Evolutionary conservation across 495 filamentous ascomycete genomes (phyloP).

Genomic region (Penicillium tannophilum): DNA sequence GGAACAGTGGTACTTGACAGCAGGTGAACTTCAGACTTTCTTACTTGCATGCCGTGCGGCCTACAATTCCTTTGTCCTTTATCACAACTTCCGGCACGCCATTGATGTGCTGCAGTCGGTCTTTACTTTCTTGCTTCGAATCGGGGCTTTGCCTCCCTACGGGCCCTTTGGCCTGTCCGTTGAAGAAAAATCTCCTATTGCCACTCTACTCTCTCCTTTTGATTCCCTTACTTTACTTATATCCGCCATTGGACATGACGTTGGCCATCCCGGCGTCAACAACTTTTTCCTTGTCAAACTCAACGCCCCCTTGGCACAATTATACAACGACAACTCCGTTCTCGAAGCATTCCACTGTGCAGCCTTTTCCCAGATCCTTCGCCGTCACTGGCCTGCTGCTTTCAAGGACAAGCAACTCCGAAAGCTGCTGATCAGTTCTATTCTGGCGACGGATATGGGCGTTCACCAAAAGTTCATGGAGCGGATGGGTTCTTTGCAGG

Average conservation of each 20-base stretch:
- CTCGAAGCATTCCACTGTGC: slow-evolving; percentile 98
- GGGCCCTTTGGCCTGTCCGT: slow-evolving; percentile 27
- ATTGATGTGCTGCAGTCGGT: slow-evolving; percentile 93
- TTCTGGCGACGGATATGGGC: slow-evolving; percentile 96
- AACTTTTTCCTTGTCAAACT: slow-evolving; percentile 93
- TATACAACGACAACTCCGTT: slow-evolving; percentile 97
- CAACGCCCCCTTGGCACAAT: slow-evolving; percentile 92
- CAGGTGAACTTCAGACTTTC: slow-evolving; percentile 80
- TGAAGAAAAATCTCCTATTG: slow-evolving; percentile 61
- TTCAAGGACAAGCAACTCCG: slow-evolving; percentile 76
- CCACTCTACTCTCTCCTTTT: slow-evolving; percentile 73
- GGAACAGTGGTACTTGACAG: slow-evolving; percentile 73
- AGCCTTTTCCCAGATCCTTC: slow-evolving; percentile 93
- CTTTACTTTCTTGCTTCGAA: slow-evolving; percentile 86
- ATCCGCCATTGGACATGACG: slow-evolving; percentile 95
- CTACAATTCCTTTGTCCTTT: slow-evolving; percentile 95
- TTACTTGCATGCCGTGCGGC: slow-evolving; percentile 80
- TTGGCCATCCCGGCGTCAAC: slow-evolving; percentile 97
- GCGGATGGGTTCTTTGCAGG: slow-evolving; percentile 73
- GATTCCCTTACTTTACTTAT: slow-evolving; percentile 88
- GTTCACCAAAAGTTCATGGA: slow-evolving; percentile 96
- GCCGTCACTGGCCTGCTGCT: slow-evolving; percentile 85
- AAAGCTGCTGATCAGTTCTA: slow-evolving; percentile 90
- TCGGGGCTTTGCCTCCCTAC: slow-evolving; percentile 76
- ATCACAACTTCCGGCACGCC: slow-evolving; percentile 98